Evolutionary conservation across 1,139 yeast species (phyloP).

Genomic region (Debaryomyces sp.): DNA sequence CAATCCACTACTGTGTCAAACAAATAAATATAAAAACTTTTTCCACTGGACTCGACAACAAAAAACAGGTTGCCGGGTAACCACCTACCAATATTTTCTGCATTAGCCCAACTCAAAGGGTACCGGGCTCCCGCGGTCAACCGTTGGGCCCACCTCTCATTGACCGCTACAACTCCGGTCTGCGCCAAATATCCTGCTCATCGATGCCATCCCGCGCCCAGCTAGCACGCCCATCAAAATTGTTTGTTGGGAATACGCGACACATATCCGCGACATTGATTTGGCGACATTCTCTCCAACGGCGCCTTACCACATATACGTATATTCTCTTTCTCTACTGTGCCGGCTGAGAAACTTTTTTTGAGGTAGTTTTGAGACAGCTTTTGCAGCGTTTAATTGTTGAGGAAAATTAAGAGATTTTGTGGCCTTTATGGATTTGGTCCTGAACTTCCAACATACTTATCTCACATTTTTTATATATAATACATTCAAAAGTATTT

Average conservation of each 20-base stretch:
- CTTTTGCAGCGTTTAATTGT: constrained; percentile 2
- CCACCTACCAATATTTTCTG: too few relatives aligned
- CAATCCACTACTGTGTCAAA: neutral
- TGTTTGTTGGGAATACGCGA: constrained; percentile 6
- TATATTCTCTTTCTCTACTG: neutral
- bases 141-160: neutral
- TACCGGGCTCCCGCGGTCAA: neutral
- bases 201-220: neutral
- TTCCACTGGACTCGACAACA: neutral
- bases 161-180: neutral
- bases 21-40: neutral
- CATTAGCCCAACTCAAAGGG: neutral
- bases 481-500: neutral
- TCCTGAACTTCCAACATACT: neutral
- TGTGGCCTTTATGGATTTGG: neutral
- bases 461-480: neutral
- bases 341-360: too few relatives aligned
- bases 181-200: neutral
- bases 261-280: neutral
- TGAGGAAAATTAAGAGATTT: constrained; percentile 3
- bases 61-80: neutral
- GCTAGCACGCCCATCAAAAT: neutral
- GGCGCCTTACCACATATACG: neutral
- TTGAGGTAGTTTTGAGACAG: neutral
- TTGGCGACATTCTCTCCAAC: neutral